These are phyloP conservation scores for Suillus weaverae DNA, from an alignment of 768 basidiomycete species.

Conservation along the genomic window DNA sequence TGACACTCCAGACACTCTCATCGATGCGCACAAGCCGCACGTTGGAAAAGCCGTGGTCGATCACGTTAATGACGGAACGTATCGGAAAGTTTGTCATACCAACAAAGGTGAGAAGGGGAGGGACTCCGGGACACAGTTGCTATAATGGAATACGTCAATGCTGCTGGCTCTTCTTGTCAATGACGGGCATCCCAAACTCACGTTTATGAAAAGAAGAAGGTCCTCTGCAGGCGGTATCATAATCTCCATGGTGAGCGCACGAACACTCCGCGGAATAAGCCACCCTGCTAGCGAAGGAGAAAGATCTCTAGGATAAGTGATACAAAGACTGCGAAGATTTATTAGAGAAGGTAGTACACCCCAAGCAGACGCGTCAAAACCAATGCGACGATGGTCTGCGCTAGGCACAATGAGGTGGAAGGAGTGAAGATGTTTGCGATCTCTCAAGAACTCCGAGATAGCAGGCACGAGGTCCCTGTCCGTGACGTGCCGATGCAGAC, in stretches of 20 bases:
- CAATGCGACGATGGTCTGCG: slow-evolving; percentile 50
- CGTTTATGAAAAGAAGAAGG: slow-evolving; percentile 42
- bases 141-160: slow-evolving; percentile 21
- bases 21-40: slow-evolving; percentile 57
- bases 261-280: slow-evolving; percentile 59
- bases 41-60: slow-evolving; percentile 63
- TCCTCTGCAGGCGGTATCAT: slow-evolving; percentile 39
- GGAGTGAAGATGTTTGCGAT: slow-evolving; percentile 49
- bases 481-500: slow-evolving; percentile 40
- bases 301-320: slow-evolving; percentile 65
- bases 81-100: slow-evolving; percentile 52
- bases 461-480: slow-evolving; percentile 71
- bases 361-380: slow-evolving; percentile 71
- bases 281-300: slow-evolving; percentile 64
- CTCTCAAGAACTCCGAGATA: slow-evolving; percentile 64
- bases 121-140: slow-evolving; percentile 63
- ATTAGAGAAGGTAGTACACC: slow-evolving; percentile 63
- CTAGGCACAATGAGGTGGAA: slow-evolving; percentile 49
- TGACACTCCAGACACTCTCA: slow-evolving; percentile 54
- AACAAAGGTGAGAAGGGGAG: slow-evolving; percentile 52
- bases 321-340: slow-evolving; percentile 52
- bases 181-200: slow-evolving; percentile 19
- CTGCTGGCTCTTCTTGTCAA: slow-evolving; percentile 1
- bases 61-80: slow-evolving; percentile 39
- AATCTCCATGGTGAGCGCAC: slow-evolving; percentile 47